A percentile compares a stretch with the other conserved stretches of the same genome.
Conservation (phyloP, 2,329 filamentous ascomycete species). For the Phyllosticta citrichinensis region DNA sequence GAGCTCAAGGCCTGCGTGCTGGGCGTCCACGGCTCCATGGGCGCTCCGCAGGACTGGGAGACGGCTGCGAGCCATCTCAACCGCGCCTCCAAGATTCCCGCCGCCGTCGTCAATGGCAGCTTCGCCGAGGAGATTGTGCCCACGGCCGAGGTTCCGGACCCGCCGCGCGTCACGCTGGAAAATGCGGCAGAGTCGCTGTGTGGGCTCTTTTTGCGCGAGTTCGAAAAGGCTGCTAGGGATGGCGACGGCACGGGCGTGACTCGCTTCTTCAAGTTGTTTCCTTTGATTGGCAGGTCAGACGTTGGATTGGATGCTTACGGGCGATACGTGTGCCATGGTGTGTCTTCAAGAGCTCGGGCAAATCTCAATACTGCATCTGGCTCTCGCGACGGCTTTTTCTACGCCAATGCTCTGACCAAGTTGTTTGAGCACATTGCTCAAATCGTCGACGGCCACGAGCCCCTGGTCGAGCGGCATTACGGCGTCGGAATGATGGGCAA, state of each 20-base stretch:
- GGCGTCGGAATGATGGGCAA: conserved; percentile 86
- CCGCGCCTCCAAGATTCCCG: conserved; percentile 70
- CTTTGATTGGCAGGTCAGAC: conserved; percentile 78
- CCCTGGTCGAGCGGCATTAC: conserved; percentile 88
- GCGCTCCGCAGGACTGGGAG: conserved; percentile 96
- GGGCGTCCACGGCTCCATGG: conserved; percentile 92
- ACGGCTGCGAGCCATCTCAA: conserved; percentile 84
- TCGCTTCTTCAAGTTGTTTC: conserved; percentile 96
- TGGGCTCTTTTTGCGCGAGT: conserved; percentile 82
- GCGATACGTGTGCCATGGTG: conserved; percentile 89
- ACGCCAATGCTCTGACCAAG: conserved; percentile 79
- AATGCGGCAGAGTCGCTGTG: conserved; percentile 83
- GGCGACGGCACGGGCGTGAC: conserved; percentile 86
- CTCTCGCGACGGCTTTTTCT: conserved; percentile 74
- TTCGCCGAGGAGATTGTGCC: conserved; percentile 92
- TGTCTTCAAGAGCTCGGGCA: conserved; percentile 70
- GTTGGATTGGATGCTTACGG: conserved; percentile 92
- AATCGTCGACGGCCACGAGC: conserved; percentile 86
- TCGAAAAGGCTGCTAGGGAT: conserved; percentile 80
- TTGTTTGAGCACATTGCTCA: conserved; percentile 96
- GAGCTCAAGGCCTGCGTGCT: conserved; percentile 96
- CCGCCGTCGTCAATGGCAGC: conserved; percentile 66
- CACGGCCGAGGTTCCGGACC: conserved; percentile 88
- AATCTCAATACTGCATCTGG: conserved; percentile 64
- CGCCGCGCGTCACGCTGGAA: conserved; percentile 77